Evolutionary conservation across 2,329 filamentous ascomycete species (phyloP).

Genomic region (Scleromitrula shiraiana): DNA sequence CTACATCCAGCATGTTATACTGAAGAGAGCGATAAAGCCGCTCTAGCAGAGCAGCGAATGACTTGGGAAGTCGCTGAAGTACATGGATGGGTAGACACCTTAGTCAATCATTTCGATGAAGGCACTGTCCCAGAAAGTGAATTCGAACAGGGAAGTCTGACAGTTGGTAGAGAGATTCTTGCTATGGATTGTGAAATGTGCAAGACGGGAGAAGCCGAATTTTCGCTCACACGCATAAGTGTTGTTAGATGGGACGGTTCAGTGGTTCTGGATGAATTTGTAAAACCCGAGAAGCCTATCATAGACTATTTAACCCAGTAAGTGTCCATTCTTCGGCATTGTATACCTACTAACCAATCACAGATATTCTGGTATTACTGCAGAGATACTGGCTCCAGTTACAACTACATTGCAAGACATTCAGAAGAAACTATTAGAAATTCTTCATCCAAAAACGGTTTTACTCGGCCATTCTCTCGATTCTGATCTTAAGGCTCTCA

Average conservation of each 20-base stretch:
- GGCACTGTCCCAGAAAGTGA: slow-evolving; percentile 60
- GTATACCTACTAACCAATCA: slow-evolving; percentile 17
- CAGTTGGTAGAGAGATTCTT: slow-evolving; percentile 69
- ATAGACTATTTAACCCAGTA: slow-evolving; percentile 79
- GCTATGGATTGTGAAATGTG: slow-evolving; percentile 98
- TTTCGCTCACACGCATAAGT: slow-evolving; percentile 83
- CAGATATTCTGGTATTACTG: slow-evolving; percentile 81
- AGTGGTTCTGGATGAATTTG: slow-evolving; percentile 78
- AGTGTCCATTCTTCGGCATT: slow-evolving; percentile 10
- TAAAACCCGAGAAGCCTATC: slow-evolving; percentile 83
- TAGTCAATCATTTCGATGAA: slow-evolving; percentile 57
- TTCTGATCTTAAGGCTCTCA: slow-evolving; percentile 75
- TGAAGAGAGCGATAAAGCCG: slow-evolving; percentile 45
- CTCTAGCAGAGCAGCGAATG: slow-evolving; percentile 45
- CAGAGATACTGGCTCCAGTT: slow-evolving; percentile 71
- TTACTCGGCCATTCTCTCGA: slow-evolving; percentile 76
- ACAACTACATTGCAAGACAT: slow-evolving; percentile 80
- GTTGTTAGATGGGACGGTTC: slow-evolving; percentile 79
- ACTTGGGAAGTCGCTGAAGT: slow-evolving; percentile 38
- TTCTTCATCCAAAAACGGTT: slow-evolving; percentile 66
- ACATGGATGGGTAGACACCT: slow-evolving; percentile 77
- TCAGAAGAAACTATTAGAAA: slow-evolving; percentile 63
- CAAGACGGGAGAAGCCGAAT: slow-evolving; percentile 69
- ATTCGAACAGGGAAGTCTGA: slow-evolving; percentile 74
- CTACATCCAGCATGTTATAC: slow-evolving; percentile 70